Conservation (phyloP, 2,329 filamentous ascomycete genomes). For the Pochonia chlamydosporia region DNA sequence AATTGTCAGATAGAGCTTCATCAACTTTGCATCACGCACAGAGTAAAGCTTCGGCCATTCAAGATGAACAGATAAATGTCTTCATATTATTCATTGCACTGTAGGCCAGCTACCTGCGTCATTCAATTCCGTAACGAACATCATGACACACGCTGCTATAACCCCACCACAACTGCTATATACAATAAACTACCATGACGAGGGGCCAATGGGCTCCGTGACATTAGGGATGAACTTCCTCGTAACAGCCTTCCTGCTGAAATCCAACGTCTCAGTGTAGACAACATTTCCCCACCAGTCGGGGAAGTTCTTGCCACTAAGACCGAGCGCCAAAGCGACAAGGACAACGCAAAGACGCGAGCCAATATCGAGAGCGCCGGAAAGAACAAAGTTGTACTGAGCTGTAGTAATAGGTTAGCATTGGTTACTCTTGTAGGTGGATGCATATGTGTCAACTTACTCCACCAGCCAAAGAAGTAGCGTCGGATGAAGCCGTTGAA, state of each 20-base stretch:
- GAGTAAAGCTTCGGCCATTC: too few relatives aligned
- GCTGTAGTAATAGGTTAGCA: slow-evolving; percentile 4
- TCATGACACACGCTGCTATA: not conserved
- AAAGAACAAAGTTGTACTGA: slow-evolving; percentile 51
- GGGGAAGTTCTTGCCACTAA: slow-evolving; percentile 18
- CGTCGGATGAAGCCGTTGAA: slow-evolving; percentile 48
- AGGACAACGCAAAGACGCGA: slow-evolving; percentile 49
- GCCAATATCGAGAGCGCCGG: slow-evolving; percentile 50
- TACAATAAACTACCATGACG: slow-evolving; percentile 14
- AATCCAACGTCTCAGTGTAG: slow-evolving; percentile 23
- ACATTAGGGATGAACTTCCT: slow-evolving; percentile 18
- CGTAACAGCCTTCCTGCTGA: slow-evolving; percentile 16
- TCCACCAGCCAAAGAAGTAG: slow-evolving; percentile 49
- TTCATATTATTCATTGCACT: not conserved
- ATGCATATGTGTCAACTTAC: slow-evolving; percentile 20
- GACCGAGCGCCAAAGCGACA: slow-evolving; percentile 34
- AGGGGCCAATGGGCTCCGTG: slow-evolving; percentile 21
- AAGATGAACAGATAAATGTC: not conserved
- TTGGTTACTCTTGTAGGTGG: not conserved
- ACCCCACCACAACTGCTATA: not conserved
- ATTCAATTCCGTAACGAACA: not conserved
- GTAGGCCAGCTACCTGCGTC: not conserved
- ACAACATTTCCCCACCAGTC: slow-evolving; percentile 44
- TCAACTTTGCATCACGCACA: too few relatives aligned
- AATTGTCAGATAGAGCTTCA: too few relatives aligned